These are phyloP conservation scores for Urostyla sp. DNA, from an alignment of 73 alveolate genomes.

Conservation along the genomic window DNA sequence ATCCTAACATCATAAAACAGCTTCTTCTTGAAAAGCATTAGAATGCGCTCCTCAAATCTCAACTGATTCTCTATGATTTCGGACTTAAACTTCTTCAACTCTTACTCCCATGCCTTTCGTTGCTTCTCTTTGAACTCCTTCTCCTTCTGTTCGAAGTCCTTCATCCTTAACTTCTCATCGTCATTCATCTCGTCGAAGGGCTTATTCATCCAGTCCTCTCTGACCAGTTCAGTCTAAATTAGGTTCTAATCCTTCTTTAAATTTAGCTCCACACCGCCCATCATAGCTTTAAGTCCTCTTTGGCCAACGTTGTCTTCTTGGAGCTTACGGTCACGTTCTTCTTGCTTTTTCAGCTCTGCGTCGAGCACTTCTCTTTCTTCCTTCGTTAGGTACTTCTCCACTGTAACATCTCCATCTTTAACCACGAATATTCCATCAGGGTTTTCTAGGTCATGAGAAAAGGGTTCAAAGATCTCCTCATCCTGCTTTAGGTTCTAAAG, in stretches of 20 bases:
- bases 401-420: conserved; percentile 83
- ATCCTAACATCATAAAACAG: conserved; percentile 83
- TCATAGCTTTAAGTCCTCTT: conserved; percentile 95
- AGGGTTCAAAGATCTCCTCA: conserved; percentile 86
- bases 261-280: conserved; percentile 92
- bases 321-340: conserved; percentile 93
- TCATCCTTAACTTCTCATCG: conserved; percentile 89
- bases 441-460: conserved; percentile 80
- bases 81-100: conserved; percentile 77
- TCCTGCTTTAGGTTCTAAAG: conserved; percentile 86
- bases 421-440: conserved; percentile 92
- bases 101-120: conserved; percentile 89
- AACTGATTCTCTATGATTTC: conserved; percentile 80
- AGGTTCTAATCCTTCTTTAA: conserved; percentile 90
- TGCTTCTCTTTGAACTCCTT: conserved; percentile 95
- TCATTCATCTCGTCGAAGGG: conserved; percentile 95
- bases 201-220: conserved; percentile 96
- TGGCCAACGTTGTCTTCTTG: conserved; percentile 96
- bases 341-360: conserved; percentile 88
- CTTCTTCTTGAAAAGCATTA: conserved; percentile 78
- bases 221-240: conserved; percentile 82
- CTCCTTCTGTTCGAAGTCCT: conserved; percentile 93
- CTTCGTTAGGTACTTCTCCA: conserved; percentile 86
- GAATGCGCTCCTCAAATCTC: conserved; percentile 82
- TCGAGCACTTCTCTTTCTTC: conserved; percentile 94